These are phyloP conservation scores for Lathyrus sativus DNA, from an alignment of 306 rosid genomes.

Conservation along the genomic window DNA sequence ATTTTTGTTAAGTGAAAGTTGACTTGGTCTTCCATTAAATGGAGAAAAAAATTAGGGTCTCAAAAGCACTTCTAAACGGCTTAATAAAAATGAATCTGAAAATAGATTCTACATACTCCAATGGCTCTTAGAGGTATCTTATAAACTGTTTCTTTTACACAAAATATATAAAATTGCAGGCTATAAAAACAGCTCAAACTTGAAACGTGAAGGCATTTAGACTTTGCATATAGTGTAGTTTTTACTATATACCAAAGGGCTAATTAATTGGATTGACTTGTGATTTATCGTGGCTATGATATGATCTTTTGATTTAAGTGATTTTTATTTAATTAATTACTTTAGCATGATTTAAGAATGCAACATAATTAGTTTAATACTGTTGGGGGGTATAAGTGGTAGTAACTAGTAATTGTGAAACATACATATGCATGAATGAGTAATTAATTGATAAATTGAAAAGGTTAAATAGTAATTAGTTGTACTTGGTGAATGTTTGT, in stretches of 20 bases:
- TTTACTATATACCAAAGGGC: conserved; percentile 32
- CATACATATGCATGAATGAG: not conserved
- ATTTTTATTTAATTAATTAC: not conserved
- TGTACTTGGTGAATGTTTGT: conserved; percentile 20
- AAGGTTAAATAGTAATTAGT: not conserved
- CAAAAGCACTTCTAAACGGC: conserved; percentile 27
- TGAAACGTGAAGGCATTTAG: conserved; percentile 40
- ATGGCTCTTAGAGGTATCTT: conserved; percentile 35
- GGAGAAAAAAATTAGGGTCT: not conserved
- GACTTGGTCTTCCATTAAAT: not conserved
- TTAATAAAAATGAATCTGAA: conserved; percentile 30
- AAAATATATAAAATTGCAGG: conserved; percentile 32
- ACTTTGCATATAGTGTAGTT: conserved; percentile 35
- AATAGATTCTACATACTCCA: conserved; percentile 26
- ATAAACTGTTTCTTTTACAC: conserved; percentile 9
- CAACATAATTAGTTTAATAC: conserved; percentile 36
- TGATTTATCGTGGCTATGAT: no score
- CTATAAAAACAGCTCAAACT: conserved; percentile 36
- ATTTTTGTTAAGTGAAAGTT: not conserved
- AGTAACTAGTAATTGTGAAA: conserved; percentile 20
- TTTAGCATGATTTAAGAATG: conserved; percentile 36
- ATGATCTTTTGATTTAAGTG: not conserved
- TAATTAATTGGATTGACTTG: conserved; percentile 34
- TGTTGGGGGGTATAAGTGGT: conserved; percentile 10
- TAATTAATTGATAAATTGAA: conserved; percentile 10